phyloP scores from a whole-genome alignment of 495 filamentous ascomycete species.

The Cladorrhinum samala region DNA sequence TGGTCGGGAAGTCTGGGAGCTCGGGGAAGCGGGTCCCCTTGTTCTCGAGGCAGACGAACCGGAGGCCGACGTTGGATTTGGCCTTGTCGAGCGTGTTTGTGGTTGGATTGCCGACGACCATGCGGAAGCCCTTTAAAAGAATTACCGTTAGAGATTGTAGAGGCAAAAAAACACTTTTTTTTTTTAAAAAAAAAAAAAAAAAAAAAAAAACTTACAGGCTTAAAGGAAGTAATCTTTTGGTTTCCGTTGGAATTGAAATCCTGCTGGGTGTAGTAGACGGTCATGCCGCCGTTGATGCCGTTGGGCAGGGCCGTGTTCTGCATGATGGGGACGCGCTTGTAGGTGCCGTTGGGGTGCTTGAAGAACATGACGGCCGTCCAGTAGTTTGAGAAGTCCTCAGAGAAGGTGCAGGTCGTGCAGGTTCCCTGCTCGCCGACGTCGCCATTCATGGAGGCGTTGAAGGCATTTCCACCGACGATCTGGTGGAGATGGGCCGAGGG shows the following conservation, averaged over 20 bases:
- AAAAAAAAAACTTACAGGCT: conserved; percentile 29
- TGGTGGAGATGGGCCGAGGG: conserved; percentile 44
- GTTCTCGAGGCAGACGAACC: conserved; percentile 42
- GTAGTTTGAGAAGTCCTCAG: conserved; percentile 45
- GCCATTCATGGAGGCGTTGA: conserved; percentile 42
- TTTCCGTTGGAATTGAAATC: conserved; percentile 38
- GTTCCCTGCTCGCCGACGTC: conserved; percentile 37
- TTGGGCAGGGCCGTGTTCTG: conserved; percentile 38
- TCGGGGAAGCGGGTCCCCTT: conserved; percentile 38
- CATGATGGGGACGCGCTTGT: conserved; percentile 38
- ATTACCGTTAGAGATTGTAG: conserved; percentile 4
- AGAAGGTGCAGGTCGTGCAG: conserved; percentile 42
- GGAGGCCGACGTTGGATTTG: conserved; percentile 35
- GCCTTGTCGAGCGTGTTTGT: conserved; percentile 23
- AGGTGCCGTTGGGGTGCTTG: conserved; percentile 44
- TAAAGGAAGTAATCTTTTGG: conserved; percentile 41
- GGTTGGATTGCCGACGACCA: conserved; percentile 45
- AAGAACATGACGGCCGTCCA: conserved; percentile 49
- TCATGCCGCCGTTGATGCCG: conserved; percentile 45
- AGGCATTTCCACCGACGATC: conserved; percentile 45
- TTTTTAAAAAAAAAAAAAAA: background rate
- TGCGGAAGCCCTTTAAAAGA: conserved; percentile 44
- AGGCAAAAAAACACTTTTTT: too few relatives aligned
- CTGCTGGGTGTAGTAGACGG: conserved; percentile 44
- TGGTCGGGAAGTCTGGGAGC: conserved; percentile 41